These are phyloP conservation scores for Claviceps arundinis DNA, from an alignment of 2,329 filamentous ascomycete species.

Conservation along the genomic window DNA sequence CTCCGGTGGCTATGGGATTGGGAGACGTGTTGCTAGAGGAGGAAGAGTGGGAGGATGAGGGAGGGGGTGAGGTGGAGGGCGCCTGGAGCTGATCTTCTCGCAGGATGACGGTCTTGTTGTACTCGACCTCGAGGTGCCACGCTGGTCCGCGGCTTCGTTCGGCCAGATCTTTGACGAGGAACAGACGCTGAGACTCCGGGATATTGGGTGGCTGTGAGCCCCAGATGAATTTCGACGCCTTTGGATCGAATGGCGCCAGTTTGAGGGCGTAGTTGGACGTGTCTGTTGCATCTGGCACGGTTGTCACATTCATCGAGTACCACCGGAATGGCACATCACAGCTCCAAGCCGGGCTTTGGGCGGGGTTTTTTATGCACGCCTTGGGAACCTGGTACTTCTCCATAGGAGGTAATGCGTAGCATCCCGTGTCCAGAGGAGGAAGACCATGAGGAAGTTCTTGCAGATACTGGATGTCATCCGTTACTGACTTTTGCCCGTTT, in stretches of 20 bases:
- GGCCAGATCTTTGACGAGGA: slow-evolving; percentile 38
- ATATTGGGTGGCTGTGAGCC: slow-evolving; percentile 41
- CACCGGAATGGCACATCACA: slow-evolving; percentile 40
- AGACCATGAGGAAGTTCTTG: slow-evolving; percentile 36
- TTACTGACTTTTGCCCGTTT: slow-evolving; percentile 19
- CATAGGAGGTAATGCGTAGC: slow-evolving; percentile 41
- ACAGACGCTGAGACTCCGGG: slow-evolving; percentile 23
- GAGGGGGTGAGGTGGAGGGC: neutral
- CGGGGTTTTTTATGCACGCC: slow-evolving; percentile 43
- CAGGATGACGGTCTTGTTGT: slow-evolving; percentile 44
- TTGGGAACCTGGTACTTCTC: slow-evolving; percentile 34
- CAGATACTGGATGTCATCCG: slow-evolving; percentile 36
- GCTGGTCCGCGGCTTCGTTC: slow-evolving; percentile 38
- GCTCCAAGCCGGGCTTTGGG: slow-evolving; percentile 46
- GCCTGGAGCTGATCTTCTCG: slow-evolving; percentile 24
- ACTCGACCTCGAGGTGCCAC: slow-evolving; percentile 37
- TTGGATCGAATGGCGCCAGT: slow-evolving; percentile 25
- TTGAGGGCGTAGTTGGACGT: slow-evolving; percentile 27
- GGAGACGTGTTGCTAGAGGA: neutral
- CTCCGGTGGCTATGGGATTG: slow-evolving; percentile 10
- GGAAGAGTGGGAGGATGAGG: neutral
- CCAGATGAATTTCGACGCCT: slow-evolving; percentile 30
- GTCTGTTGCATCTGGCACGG: slow-evolving; percentile 12
- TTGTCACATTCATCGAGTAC: slow-evolving; percentile 29
- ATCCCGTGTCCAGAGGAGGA: slow-evolving; percentile 39